These are phyloP conservation scores for Mycosarcoma maydis DNA, from an alignment of 1,284 basidiomycete genomes.

Conservation along the genomic window DNA sequence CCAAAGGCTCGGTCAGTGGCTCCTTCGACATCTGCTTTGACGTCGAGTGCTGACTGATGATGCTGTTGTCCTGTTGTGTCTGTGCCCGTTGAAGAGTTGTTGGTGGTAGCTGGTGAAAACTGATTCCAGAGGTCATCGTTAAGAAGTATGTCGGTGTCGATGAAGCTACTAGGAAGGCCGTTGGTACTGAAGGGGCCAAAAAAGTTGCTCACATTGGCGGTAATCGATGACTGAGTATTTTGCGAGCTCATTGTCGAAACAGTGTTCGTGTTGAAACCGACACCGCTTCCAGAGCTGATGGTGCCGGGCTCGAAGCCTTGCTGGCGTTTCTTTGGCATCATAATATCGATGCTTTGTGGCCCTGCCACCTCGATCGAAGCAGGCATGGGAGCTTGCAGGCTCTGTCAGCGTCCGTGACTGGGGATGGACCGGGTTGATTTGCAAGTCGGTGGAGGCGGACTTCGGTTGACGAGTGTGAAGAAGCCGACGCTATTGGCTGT, in stretches of 20 bases:
- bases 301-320: slow-evolving; percentile 44
- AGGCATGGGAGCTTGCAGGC: slow-evolving; percentile 14
- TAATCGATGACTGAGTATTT: slow-evolving; percentile 1
- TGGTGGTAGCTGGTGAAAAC: slow-evolving; percentile 30
- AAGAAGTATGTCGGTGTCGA: slow-evolving; percentile 54
- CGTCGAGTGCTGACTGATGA: neutral
- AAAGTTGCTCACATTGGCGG: slow-evolving; percentile 23
- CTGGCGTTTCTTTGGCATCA: slow-evolving; percentile 53
- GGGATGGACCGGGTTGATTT: neutral
- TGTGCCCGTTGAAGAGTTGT: slow-evolving; percentile 13
- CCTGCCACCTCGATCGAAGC: slow-evolving; percentile 28
- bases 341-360: slow-evolving; percentile 40
- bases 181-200: slow-evolving; percentile 35
- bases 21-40: slow-evolving; percentile 2
- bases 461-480: neutral
- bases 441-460: slow-evolving; percentile 1
- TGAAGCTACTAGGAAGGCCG: slow-evolving; percentile 47
- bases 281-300: slow-evolving; percentile 10
- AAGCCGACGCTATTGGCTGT: neutral
- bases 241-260: slow-evolving; percentile 9
- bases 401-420: neutral
- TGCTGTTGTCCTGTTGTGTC: slow-evolving; percentile 13
- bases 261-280: slow-evolving; percentile 10
- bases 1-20: slow-evolving; percentile 23
- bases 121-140: slow-evolving; percentile 53